Base-by-base conservation (phyloP, 768 basidiomycete species). In the Tricholoma matsutake region DNA sequence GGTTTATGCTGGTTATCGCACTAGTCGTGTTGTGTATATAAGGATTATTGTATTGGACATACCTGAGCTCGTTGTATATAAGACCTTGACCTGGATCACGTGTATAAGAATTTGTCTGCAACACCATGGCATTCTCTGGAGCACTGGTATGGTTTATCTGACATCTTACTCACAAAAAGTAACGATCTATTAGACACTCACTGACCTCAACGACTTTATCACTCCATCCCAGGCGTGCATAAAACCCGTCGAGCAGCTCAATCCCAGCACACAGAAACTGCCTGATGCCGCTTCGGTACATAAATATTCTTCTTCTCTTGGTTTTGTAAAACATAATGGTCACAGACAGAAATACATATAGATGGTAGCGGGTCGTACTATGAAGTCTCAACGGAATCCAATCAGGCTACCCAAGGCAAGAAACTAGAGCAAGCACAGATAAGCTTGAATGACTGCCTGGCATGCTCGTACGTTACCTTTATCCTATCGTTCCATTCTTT, bases 221-320 rank as follows among this genome's bases (percentile, higher is more conserved):
- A 91, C 93, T 0, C 97, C 97, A 1, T 91, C 94, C 1, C 96
- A 98, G 76, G 91, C 91, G 18, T 99, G 97, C 75, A 98, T 98
- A 76, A 97, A 98, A 69, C 96, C 97, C 0, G 94, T 98, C 22
- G 72, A 83, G 77, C 72, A 83, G 61, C 60, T 69, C 5, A 77
- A 81, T 65, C 69, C 64, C 32, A 34, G 18, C 2, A 61, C 74
- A 41, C 69, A 67, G 59, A 73, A 67, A 58, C 71, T 72, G 61
- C 59, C 72, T 8, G 79, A 75, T 18, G 72, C 74, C 57, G 76
- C 77, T 31, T 68, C 75, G 57, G 80, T 81, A 63, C 57, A 73
- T 68, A 14, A 43, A 51, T 13, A 45, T 52, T 20, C 28, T n/a
- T 51, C 5, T 49, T 20, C 55, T 39, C 10, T 53, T 37, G 29